Evolutionary conservation across 495 filamentous ascomycete genomes (phyloP).

Genomic region (Tuber microsphaerosporum): DNA sequence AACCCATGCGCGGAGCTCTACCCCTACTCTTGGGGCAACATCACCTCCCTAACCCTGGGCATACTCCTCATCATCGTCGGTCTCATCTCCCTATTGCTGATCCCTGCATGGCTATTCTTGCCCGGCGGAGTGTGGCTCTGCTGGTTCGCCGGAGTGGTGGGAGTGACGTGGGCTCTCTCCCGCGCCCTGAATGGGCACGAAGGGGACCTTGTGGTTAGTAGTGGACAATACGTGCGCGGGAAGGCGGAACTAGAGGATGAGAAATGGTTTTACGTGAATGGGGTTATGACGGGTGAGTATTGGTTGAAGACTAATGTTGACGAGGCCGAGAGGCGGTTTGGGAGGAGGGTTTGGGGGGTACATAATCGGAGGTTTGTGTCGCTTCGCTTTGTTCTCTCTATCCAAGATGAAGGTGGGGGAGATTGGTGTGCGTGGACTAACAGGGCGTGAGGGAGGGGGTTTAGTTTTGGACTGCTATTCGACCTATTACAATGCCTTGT

Average conservation of each 20-base stretch:
- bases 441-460: neutral
- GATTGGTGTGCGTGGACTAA: neutral
- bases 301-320: neutral
- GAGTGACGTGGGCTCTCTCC: neutral
- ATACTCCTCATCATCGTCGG: neutral
- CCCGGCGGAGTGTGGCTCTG: neutral
- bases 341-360: neutral
- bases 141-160: neutral
- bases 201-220: neutral
- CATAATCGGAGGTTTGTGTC: slow-evolving; percentile 3
- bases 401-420: neutral
- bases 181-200: neutral
- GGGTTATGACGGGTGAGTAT: neutral
- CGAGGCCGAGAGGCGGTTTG: neutral
- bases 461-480: slow-evolving; percentile 61
- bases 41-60: neutral
- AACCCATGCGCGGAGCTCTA: neutral
- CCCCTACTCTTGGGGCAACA: neutral
- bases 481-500: slow-evolving; percentile 68
- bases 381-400: neutral
- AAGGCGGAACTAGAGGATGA: neutral
- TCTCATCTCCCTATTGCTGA: neutral
- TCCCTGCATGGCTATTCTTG: neutral
- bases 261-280: neutral
- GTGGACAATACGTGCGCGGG: neutral